phyloP scores from a whole-genome alignment of 495 filamentous ascomycete genomes.

The Neurospora sublineolata region DNA sequence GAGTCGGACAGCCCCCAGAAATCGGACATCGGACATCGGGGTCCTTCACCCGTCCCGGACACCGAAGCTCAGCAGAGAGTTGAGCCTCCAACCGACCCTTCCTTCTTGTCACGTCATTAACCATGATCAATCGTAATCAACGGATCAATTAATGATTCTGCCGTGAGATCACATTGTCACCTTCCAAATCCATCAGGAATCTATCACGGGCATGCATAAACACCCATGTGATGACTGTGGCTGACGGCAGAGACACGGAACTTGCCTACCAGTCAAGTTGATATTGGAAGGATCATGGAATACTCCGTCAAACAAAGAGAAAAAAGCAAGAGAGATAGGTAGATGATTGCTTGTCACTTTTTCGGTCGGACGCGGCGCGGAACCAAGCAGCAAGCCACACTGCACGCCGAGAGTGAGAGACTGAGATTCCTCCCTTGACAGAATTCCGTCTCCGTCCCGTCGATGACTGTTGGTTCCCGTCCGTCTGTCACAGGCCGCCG shows the following conservation, averaged over 20 bases:
- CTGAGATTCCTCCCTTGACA: background rate
- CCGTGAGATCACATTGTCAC: background rate
- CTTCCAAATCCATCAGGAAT: background rate
- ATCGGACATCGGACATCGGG: background rate
- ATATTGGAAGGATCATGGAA: background rate
- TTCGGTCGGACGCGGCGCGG: background rate
- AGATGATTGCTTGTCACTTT: background rate
- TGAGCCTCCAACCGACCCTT: background rate
- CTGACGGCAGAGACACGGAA: background rate
- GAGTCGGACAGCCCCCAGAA: background rate
- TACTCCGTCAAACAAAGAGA: background rate
- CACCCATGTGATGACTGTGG: background rate
- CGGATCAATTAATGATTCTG: background rate
- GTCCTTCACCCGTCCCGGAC: background rate
- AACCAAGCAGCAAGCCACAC: background rate
- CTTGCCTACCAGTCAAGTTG: background rate
- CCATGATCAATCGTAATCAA: background rate
- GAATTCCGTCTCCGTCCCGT: background rate
- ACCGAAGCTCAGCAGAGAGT: background rate
- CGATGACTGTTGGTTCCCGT: background rate
- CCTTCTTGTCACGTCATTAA: background rate
- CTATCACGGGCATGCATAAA: background rate
- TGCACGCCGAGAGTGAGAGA: background rate
- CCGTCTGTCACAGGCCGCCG: background rate
- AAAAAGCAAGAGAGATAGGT: background rate